phyloP scores from a whole-genome alignment of 208 protist genomes.

The Wallacemonas sp. region DNA sequence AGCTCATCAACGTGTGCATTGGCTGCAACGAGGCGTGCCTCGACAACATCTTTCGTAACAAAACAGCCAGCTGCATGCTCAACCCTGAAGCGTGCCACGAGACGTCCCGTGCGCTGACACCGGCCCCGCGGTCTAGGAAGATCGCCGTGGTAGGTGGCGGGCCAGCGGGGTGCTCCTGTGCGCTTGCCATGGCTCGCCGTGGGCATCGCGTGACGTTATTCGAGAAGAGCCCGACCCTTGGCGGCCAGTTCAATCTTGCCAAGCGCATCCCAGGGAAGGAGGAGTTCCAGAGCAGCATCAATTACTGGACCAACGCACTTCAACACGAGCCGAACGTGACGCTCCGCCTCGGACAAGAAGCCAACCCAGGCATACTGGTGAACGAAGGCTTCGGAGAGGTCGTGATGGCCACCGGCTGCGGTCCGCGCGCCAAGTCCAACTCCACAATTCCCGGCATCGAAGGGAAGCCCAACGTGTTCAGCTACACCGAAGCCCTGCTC shows the following conservation, averaged over 20 bases:
- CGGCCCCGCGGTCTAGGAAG: conserved; percentile 32
- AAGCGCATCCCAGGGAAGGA: conserved; percentile 83
- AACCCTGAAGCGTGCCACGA: conserved; percentile 82
- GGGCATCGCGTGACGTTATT: conserved; percentile 77
- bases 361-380: conserved; percentile 23
- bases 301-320: conserved; percentile 65
- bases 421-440: conserved; percentile 58
- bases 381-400: conserved; percentile 55
- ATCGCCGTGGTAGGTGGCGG: conserved; percentile 80
- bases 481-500: conserved; percentile 83
- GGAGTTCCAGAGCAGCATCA: conserved; percentile 80
- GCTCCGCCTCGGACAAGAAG: conserved; percentile 24
- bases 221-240: conserved; percentile 44
- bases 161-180: conserved; percentile 60
- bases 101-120: conserved; percentile 28
- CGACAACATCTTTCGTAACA: conserved; percentile 69
- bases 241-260: conserved; percentile 89
- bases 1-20: conserved; percentile 91
- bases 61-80: conserved; percentile 65
- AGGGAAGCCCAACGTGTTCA: conserved; percentile 66
- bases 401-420: conserved; percentile 82
- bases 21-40: conserved; percentile 90
- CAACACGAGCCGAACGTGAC: conserved; percentile 32
- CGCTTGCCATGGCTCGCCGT: conserved; percentile 46
- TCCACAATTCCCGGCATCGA: conserved; percentile 47